These are phyloP conservation scores for Lecanicillium sp. DNA, from an alignment of 2,329 filamentous ascomycete genomes.

Conservation along the genomic window DNA sequence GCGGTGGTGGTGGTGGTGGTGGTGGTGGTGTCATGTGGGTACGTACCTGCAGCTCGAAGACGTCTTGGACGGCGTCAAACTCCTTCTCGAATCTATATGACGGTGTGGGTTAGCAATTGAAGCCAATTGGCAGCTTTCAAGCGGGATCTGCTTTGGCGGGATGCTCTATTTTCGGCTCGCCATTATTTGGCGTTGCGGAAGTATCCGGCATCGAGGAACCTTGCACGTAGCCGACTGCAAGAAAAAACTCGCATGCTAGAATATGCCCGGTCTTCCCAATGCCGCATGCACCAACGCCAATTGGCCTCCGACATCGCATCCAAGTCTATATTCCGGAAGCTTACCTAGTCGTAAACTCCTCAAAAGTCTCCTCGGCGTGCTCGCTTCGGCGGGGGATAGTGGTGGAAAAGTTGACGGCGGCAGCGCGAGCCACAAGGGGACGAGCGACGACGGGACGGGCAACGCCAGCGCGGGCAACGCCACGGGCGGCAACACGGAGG, in stretches of 20 bases:
- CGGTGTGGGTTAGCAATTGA: constrained; percentile 1
- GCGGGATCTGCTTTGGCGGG: background rate
- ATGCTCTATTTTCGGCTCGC: too few species aligned
- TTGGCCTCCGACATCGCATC: background rate
- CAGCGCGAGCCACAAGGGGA: constrained; percentile 47
- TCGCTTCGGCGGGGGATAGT: constrained; percentile 44
- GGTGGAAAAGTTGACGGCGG: constrained; percentile 56
- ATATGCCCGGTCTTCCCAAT: background rate
- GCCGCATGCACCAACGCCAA: background rate
- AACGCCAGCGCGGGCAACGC: constrained; percentile 53
- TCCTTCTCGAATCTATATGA: constrained; percentile 90
- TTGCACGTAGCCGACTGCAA: too few species aligned
- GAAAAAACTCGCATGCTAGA: too few species aligned
- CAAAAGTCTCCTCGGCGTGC: constrained; percentile 93
- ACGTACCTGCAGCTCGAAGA: constrained; percentile 97
- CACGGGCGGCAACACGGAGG: constrained; percentile 64
- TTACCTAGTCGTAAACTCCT: constrained; percentile 98
- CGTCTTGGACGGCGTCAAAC: constrained; percentile 94
- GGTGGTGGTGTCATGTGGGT: constrained; percentile 13
- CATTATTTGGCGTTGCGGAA: too few species aligned
- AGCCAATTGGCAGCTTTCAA: constrained; percentile 3
- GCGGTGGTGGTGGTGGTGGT: constrained; percentile 6
- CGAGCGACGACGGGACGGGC: constrained; percentile 45
- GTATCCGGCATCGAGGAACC: too few species aligned
- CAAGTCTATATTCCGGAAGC: constrained; percentile 17